Conservation (phyloP, 768 basidiomycete genomes). For the Panus rudis region DNA sequence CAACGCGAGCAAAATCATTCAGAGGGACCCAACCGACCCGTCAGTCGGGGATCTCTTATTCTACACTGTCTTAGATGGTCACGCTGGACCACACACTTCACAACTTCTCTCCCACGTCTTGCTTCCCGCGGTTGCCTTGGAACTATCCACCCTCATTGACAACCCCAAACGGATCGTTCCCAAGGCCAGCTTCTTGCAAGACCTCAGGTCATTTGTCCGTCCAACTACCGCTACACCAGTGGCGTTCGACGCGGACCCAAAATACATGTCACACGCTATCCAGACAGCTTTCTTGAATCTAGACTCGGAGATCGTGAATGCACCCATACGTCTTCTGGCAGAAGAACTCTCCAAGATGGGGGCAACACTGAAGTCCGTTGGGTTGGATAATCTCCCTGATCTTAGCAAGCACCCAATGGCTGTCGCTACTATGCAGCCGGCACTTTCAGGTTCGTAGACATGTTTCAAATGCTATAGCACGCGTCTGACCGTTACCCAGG, state of each 20-base stretch:
- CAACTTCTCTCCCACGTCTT: constrained; percentile 75
- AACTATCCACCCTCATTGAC: constrained; percentile 53
- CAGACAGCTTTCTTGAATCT: constrained; percentile 72
- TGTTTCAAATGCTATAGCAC: constrained; percentile 3
- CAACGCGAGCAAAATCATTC: constrained; percentile 60
- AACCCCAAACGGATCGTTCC: constrained; percentile 24
- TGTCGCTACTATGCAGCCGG: constrained; percentile 69
- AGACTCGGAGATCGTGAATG: constrained; percentile 77
- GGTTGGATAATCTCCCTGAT: constrained; percentile 46
- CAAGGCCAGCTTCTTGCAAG: constrained; percentile 25
- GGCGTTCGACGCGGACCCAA: constrained; percentile 40
- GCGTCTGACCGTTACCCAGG: constrained; percentile 37
- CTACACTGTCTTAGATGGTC: constrained; percentile 89
- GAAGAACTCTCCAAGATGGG: constrained; percentile 45
- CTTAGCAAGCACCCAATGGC: constrained; percentile 67
- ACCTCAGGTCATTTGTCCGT: constrained; percentile 34
- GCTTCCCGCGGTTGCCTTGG: constrained; percentile 75
- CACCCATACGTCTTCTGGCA: constrained; percentile 68
- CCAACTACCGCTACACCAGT: constrained; percentile 19
- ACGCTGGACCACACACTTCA: constrained; percentile 79
- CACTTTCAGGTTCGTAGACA: constrained; percentile 54
- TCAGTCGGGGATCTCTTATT: constrained; percentile 71
- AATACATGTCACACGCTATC: constrained; percentile 57
- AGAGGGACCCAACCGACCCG: constrained; percentile 53
- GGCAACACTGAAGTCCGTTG: constrained; percentile 37